A percentile compares a stretch with the other conserved stretches of the same genome.
Conservation (phyloP, 192 early-diverging fungal genomes). For the Phycomyces blakesleeanus region DNA sequence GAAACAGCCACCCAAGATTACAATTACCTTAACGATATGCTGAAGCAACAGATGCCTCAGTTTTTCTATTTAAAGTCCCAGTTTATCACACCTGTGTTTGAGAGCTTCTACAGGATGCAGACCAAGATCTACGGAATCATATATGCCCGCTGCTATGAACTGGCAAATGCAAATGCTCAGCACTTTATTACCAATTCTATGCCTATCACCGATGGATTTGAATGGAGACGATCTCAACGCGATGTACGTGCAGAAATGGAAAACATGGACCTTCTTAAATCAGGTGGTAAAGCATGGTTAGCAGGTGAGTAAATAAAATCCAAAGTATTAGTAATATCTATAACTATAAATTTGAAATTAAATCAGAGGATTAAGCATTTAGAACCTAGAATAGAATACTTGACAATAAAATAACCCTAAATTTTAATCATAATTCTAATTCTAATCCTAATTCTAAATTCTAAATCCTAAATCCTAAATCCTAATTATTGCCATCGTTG, state of each 20-base stretch:
- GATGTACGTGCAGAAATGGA: slow-evolving; percentile 29
- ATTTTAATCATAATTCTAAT: too few species aligned
- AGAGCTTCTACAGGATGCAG: slow-evolving; percentile 82
- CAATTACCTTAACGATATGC: slow-evolving; percentile 73
- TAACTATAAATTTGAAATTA: too few species aligned
- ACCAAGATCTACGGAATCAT: slow-evolving; percentile 70
- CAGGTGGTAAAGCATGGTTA: slow-evolving; percentile 34
- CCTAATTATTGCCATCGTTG: background rate
- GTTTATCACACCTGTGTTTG: slow-evolving; percentile 87
- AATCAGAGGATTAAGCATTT: too few species aligned
- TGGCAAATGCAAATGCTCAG: slow-evolving; percentile 31
- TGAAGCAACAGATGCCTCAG: slow-evolving; percentile 74
- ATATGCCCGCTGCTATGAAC: slow-evolving; percentile 51
- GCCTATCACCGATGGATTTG: slow-evolving; percentile 28
- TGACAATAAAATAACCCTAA: too few species aligned
- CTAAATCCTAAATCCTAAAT: too few species aligned
- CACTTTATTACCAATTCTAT: slow-evolving; percentile 24
- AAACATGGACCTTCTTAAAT: slow-evolving; percentile 26
- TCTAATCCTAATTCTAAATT: too few species aligned
- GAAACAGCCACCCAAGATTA: slow-evolving; percentile 84
- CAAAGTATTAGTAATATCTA: background rate
- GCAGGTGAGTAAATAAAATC: slow-evolving; percentile 18
- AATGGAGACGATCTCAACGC: slow-evolving; percentile 14
- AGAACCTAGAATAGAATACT: too few species aligned
- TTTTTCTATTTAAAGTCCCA: slow-evolving; percentile 67